phyloP scores from a whole-genome alignment of 2,329 filamentous ascomycete genomes.

The Aspergillus phoenicis region DNA sequence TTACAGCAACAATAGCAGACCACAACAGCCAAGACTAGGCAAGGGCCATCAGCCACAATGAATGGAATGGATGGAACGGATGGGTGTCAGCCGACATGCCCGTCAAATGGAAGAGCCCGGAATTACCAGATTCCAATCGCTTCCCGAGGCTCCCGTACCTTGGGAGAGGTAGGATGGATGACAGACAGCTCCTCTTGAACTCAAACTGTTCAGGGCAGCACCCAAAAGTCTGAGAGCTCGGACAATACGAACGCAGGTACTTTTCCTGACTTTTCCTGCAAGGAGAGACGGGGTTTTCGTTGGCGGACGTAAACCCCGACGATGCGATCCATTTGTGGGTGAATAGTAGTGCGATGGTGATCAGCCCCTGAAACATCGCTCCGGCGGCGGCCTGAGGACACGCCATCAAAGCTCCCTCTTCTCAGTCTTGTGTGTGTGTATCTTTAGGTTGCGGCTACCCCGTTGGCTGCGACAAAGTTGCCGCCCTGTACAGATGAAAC shows the following conservation, averaged over 20 bases:
- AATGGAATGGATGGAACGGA: too few species aligned
- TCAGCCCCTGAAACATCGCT: constrained; percentile 14
- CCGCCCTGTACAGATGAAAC: constrained; percentile 19
- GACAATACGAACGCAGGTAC: constrained; percentile 1
- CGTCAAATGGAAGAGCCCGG: constrained; percentile 1
- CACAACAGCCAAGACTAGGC: neutral
- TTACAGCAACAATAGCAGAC: neutral
- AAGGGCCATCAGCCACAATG: constrained; percentile 2
- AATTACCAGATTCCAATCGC: neutral
- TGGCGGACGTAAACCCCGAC: constrained; percentile 10
- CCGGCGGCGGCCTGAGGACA: neutral
- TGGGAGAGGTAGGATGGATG: neutral
- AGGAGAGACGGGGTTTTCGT: constrained; percentile 17
- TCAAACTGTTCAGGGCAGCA: neutral
- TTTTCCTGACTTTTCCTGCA: constrained; percentile 16
- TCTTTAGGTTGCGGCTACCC: constrained; percentile 5
- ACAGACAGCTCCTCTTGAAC: neutral
- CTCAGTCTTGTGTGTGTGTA: neutral
- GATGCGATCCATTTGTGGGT: constrained; percentile 6
- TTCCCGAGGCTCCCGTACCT: neutral
- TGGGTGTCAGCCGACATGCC: neutral
- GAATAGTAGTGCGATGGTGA: neutral
- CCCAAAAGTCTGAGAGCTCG: neutral
- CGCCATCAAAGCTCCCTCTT: neutral
- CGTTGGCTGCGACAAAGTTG: constrained; percentile 3